A percentile compares a stretch with the other conserved stretches of the same genome.
phyloP scores from a whole-genome alignment of 2,329 filamentous ascomycete genomes.

The Curvularia verruculosa region DNA sequence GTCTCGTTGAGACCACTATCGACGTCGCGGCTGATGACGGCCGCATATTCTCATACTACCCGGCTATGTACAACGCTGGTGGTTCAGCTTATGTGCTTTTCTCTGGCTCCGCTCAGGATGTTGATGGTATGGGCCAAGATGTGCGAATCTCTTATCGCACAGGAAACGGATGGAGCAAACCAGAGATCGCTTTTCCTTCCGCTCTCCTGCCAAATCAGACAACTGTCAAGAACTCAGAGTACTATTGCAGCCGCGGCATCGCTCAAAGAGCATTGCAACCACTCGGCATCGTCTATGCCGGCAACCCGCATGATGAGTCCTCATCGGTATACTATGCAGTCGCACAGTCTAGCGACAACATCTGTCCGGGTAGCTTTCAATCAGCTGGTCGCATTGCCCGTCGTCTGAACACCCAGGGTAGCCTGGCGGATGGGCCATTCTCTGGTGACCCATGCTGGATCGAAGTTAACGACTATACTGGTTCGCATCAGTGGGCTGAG shows the following conservation, averaged over 20 bases:
- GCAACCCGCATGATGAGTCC: not conserved
- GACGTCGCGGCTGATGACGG: not conserved
- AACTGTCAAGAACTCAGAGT: not conserved
- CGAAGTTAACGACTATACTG: not conserved
- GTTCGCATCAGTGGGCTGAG: not conserved
- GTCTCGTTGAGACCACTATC: not conserved
- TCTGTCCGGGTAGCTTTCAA: not conserved
- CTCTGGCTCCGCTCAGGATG: not conserved
- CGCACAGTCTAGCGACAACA: not conserved
- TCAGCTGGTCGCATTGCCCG: not conserved
- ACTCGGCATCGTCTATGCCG: not conserved
- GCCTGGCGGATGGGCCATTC: not conserved
- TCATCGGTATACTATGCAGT: not conserved
- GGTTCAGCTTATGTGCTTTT: not conserved
- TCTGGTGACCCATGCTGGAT: not conserved
- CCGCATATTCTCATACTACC: not conserved
- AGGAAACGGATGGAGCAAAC: not conserved
- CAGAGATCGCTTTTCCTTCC: not conserved
- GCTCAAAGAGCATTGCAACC: not conserved
- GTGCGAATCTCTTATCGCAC: not conserved
- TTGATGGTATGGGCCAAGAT: not conserved
- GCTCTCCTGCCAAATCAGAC: not conserved
- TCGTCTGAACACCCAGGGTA: not conserved
- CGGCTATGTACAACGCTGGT: not conserved
- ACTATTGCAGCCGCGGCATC: not conserved